Percentiles rank a stretch among this genome's conserved stretches.
These are phyloP conservation scores for Amauroascus verrucosus DNA, from an alignment of 2,329 filamentous ascomycete species.

Conservation along the genomic window DNA sequence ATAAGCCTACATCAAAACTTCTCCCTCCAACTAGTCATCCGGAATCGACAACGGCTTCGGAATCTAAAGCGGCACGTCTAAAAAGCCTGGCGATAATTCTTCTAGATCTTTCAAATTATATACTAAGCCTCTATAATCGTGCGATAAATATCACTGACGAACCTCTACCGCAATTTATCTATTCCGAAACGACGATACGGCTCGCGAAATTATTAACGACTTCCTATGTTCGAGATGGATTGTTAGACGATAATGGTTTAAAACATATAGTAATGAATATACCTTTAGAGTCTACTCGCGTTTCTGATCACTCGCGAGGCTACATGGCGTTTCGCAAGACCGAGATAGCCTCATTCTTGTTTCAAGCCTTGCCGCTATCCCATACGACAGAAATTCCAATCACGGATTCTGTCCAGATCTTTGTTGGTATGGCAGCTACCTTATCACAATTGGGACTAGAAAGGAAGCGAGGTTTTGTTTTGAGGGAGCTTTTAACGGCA, in stretches of 20 bases:
- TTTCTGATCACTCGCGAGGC: conserved; percentile 29
- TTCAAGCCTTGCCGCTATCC: conserved; percentile 60
- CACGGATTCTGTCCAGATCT: conserved; percentile 64
- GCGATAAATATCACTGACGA: conserved; percentile 44
- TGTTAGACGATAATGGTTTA: conserved; percentile 42
- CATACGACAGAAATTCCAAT: conserved; percentile 53
- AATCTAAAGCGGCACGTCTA: conserved; percentile 36
- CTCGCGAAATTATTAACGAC: conserved; percentile 44
- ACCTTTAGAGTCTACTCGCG: conserved; percentile 29
- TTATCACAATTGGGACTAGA: conserved; percentile 67
- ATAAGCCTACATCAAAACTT: conserved; percentile 39
- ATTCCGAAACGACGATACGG: conserved; percentile 48
- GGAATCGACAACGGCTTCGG: conserved; percentile 12
- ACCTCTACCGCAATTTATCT: conserved; percentile 44
- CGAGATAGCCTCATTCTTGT: conserved; percentile 55
- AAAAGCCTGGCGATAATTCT: conserved; percentile 45
- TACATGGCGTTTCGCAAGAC: conserved; percentile 45
- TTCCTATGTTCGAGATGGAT: conserved; percentile 42
- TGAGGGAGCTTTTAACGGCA: conserved; percentile 73
- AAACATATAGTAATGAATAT: conserved; percentile 51
- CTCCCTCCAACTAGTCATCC: conserved; percentile 28
- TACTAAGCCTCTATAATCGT: conserved; percentile 46
- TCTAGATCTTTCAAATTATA: conserved; percentile 48
- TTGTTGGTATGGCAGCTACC: conserved; percentile 81
- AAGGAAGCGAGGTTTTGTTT: conserved; percentile 81